Evolutionary conservation across 192 early-diverging fungal species (phyloP).

Genomic region (Backusella morwellensis): DNA sequence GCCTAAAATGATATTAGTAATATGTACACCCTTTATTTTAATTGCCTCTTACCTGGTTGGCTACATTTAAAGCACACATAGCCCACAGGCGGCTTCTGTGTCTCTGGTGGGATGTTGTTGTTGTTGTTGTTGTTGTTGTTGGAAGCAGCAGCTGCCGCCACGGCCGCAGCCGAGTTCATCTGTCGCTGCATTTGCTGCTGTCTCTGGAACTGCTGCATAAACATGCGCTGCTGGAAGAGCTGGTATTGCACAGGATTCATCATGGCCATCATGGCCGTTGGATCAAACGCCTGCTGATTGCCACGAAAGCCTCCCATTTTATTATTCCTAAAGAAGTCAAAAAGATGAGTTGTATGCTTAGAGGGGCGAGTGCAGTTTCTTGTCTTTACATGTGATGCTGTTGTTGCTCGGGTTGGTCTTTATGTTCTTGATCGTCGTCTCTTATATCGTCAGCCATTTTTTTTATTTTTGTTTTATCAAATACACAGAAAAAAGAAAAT

Average conservation of each 20-base stretch:
- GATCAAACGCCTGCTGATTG: conserved; percentile 15
- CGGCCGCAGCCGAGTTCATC: conserved; percentile 3
- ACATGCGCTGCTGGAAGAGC: conserved; percentile 18
- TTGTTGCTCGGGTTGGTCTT: conserved; percentile 14
- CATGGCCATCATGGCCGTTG: conserved; percentile 24
- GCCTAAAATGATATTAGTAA: conserved; percentile 5
- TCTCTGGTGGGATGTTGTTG: conserved; percentile 51
- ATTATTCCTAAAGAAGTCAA: background rate
- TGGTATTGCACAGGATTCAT: conserved; percentile 29
- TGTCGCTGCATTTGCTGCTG: conserved; percentile 32
- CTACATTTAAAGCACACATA: conserved; percentile 33
- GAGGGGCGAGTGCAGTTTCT: too few species aligned
- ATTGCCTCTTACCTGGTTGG: conserved; percentile 27
- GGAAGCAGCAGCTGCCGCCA: background rate
- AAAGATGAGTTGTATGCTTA: too few species aligned
- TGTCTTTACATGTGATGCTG: background rate
- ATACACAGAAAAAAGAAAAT: background rate
- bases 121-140: background rate
- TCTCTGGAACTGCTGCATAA: conserved; percentile 25
- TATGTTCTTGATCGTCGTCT: conserved; percentile 74
- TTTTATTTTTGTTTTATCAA: background rate
- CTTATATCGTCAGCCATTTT: conserved; percentile 73
- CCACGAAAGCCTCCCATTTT: conserved; percentile 5
- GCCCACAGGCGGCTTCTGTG: conserved; percentile 59
- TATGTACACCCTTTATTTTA: too few species aligned